These are phyloP conservation scores for Ogataea minuta DNA, from an alignment of 805 yeast species.

Conservation along the genomic window DNA sequence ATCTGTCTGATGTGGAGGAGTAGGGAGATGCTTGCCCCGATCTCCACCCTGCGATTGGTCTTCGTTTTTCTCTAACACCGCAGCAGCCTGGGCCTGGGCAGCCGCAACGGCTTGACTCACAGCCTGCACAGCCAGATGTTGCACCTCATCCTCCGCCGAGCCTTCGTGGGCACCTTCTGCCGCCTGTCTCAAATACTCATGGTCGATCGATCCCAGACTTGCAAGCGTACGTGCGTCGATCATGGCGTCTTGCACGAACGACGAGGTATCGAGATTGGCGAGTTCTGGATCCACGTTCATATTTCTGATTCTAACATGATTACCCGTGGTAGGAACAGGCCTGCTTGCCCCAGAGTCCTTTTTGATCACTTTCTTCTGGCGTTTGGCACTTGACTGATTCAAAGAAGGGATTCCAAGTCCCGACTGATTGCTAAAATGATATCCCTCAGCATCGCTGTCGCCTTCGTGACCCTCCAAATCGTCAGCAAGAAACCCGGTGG, in stretches of 20 bases:
- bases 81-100: constrained; percentile 24
- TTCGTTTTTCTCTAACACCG: constrained; percentile 26
- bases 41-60: constrained; percentile 6
- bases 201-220: constrained; percentile 36
- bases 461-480: constrained; percentile 32
- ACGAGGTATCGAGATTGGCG: constrained; percentile 44
- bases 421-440: constrained; percentile 15
- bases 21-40: constrained; percentile 12
- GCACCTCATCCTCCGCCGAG: constrained; percentile 29
- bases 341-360: constrained; percentile 8
- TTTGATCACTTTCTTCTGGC: constrained; percentile 10
- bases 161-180: constrained; percentile 22
- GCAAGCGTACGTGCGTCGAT: constrained; percentile 66
- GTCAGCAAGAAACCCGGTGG: constrained; percentile 46
- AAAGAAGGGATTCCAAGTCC: constrained; percentile 18
- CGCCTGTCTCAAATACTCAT: constrained; percentile 31
- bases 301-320: constrained; percentile 13
- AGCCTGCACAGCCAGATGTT: constrained; percentile 33
- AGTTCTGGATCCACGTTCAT: constrained; percentile 58
- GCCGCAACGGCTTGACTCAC: constrained; percentile 27
- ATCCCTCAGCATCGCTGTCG: constrained; percentile 14
- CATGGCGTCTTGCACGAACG: constrained; percentile 66
- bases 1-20: constrained; percentile 13
- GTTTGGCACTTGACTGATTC: constrained; percentile 12
- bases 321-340: not conserved